A percentile compares a stretch with the other conserved stretches of the same genome.
Conservation (phyloP, 2,329 filamentous ascomycete species). For the Aspergillus persii region DNA sequence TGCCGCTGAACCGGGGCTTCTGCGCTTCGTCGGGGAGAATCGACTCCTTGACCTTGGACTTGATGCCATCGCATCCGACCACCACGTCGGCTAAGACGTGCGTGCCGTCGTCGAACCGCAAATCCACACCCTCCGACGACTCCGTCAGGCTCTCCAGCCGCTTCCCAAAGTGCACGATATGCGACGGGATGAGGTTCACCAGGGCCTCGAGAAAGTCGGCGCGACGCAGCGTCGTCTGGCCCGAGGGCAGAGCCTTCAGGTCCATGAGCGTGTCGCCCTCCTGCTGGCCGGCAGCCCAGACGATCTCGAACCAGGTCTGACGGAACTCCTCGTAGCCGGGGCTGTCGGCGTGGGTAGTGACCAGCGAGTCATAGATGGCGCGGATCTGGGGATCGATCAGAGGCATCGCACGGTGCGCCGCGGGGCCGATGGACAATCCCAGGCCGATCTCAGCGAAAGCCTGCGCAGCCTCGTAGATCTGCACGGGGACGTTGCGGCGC, state of each 20-base stretch:
- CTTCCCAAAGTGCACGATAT: conserved; percentile 35
- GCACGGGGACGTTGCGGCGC: conserved; percentile 45
- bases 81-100: conserved; percentile 29
- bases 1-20: conserved; percentile 31
- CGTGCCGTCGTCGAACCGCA: conserved; percentile 34
- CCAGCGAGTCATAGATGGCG: conserved; percentile 30
- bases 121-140: conserved; percentile 13
- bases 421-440: conserved; percentile 57
- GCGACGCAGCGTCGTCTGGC: conserved; percentile 33
- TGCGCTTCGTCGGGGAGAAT: conserved; percentile 20
- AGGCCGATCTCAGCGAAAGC: conserved; percentile 59
- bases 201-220: conserved; percentile 36
- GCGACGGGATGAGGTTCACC: conserved; percentile 27
- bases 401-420: conserved; percentile 55
- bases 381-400: conserved; percentile 47
- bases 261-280: conserved; percentile 27
- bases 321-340: conserved; percentile 29
- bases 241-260: conserved; percentile 29
- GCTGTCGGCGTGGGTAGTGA: conserved; percentile 34
- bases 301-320: conserved; percentile 34
- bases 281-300: conserved; percentile 11
- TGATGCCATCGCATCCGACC: conserved; percentile 39
- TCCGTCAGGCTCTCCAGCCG: conserved; percentile 20
- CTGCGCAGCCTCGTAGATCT: conserved; percentile 57
- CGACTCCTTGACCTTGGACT: conserved; percentile 28